phyloP scores from a whole-genome alignment of 139 green algal genomes.

The Chlorella vulgaris region DNA sequence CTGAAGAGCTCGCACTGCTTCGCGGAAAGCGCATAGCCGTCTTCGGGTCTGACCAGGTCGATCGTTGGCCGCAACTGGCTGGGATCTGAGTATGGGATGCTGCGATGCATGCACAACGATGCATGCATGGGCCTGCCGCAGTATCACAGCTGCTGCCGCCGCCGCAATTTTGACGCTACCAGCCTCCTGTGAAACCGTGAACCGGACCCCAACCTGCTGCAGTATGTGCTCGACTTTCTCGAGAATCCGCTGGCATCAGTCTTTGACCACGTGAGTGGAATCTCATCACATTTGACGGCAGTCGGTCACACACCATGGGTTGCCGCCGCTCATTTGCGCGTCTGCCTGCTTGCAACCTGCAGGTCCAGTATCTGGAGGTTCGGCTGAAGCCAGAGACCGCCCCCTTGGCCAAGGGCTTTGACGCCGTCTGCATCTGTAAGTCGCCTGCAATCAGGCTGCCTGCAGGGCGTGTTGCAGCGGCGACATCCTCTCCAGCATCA shows the following conservation, averaged over 20 bases:
- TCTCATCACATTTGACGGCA: not conserved
- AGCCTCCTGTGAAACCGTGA: not conserved
- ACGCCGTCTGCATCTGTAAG: slow-evolving; percentile 63
- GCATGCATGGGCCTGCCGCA: not conserved
- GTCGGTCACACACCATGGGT: not conserved
- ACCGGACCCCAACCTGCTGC: not conserved
- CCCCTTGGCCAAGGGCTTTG: slow-evolving; percentile 48
- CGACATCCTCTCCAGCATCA: no score
- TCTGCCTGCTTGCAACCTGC: not conserved
- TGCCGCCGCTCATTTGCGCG: not conserved
- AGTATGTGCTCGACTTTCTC: slow-evolving; percentile 45
- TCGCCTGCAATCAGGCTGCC: not conserved
- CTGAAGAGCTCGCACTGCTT: not conserved
- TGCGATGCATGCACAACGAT: not conserved
- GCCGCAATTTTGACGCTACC: not conserved
- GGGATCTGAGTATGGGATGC: not conserved
- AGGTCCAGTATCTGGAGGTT: slow-evolving; percentile 22
- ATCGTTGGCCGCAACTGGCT: not conserved
- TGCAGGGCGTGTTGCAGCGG: not conserved
- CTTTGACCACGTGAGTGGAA: slow-evolving; percentile 3
- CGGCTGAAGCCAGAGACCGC: slow-evolving; percentile 59
- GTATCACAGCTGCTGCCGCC: not conserved
- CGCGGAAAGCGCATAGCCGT: not conserved
- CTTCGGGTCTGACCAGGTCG: not conserved
- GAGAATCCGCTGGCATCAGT: not conserved